Evolutionary conservation across 371 early-diverging fungal species (phyloP), one percentile per base, ranked within the genome.

Genomic region (Blastocladiella emersonii): DNA sequence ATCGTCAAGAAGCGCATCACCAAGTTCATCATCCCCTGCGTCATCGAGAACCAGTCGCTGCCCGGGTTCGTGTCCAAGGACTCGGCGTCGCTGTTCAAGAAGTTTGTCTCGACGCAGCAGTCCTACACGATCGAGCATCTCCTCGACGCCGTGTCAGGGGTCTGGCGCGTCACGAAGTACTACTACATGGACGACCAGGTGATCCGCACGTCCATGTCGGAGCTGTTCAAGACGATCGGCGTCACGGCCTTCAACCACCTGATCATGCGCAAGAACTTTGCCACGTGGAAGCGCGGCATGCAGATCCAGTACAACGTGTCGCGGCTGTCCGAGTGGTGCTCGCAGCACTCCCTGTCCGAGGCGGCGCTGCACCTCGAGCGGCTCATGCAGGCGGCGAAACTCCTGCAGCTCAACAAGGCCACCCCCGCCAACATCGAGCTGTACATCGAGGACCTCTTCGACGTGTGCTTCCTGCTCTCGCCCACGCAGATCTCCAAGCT

Each of bases 271-370:
- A 79, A 79, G 59, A 72, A 72, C 62, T 81, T 79, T 64, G 70
- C 68, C 48, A 78, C 75, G 12, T 79, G 76, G 74, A 77, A 78
- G 66, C 68, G 82, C 21, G 76, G 73, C 39, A 95, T 95, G 87
- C 96, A 97, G 78, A 93, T 97, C 67, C 96, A 95, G 75, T 95
- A 93, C 80, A 97, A 97, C 68, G 85, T 95, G 49, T 89, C 92
- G 5, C 84, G 94, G 23, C 75, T 97, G 59, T 92, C 93, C 71
- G 98, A 97, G 71, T 97, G 98, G 98, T 93, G 93, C 80, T 90
- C 89, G 78, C 71, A 84, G 74, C 92, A 94, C 69, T 86, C 85
- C 43, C 84, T 93, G 32, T 72, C 84, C n/a, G 93, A 95, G 68
- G 85, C 89, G 34, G 87, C 91, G 0, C 77, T 88, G 43, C 93